Percentiles rank a stretch among this genome's conserved stretches.
These are phyloP conservation scores for Crotalaria pallida DNA, from an alignment of 306 rosid species.

Conservation along the genomic window DNA sequence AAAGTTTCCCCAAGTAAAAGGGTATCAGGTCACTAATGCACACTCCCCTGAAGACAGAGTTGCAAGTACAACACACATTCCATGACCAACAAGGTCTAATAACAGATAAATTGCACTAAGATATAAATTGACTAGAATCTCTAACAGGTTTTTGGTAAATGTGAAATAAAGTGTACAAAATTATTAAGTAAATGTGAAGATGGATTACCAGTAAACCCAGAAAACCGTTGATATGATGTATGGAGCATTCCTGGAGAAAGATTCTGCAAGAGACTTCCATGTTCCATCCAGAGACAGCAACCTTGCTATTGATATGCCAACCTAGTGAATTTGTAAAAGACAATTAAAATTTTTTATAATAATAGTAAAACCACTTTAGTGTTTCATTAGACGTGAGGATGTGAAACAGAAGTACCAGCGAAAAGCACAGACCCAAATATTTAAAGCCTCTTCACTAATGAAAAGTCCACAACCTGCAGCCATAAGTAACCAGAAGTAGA, in stretches of 20 bases:
- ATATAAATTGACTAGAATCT: neutral
- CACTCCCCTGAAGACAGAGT: conserved; percentile 47
- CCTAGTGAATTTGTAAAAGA: conserved; percentile 34
- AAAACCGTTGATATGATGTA: conserved; percentile 44
- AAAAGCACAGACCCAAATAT: conserved; percentile 68
- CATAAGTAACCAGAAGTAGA: conserved; percentile 79
- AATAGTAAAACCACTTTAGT: neutral
- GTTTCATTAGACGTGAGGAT: conserved; percentile 11
- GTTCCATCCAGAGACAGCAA: conserved; percentile 56
- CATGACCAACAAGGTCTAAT: neutral
- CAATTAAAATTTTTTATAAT: conserved; percentile 12
- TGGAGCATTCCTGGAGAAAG: conserved; percentile 50
- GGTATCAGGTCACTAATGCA: conserved; percentile 68
- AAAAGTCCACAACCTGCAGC: conserved; percentile 71
- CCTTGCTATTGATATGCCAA: conserved; percentile 56
- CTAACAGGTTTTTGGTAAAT: neutral
- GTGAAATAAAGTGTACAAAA: neutral
- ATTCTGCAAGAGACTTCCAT: conserved; percentile 53
- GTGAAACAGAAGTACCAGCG: conserved; percentile 46
- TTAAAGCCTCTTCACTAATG: conserved; percentile 72
- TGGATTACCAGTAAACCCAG: conserved; percentile 66
- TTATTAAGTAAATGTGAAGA: neutral
- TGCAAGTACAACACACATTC: neutral
- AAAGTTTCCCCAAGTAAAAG: conserved; percentile 60
- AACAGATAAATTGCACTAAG: neutral